Evolutionary conservation across 352 stramenopile genomes (phyloP).

Genomic region (Thalassiosira livingstoniorum): DNA sequence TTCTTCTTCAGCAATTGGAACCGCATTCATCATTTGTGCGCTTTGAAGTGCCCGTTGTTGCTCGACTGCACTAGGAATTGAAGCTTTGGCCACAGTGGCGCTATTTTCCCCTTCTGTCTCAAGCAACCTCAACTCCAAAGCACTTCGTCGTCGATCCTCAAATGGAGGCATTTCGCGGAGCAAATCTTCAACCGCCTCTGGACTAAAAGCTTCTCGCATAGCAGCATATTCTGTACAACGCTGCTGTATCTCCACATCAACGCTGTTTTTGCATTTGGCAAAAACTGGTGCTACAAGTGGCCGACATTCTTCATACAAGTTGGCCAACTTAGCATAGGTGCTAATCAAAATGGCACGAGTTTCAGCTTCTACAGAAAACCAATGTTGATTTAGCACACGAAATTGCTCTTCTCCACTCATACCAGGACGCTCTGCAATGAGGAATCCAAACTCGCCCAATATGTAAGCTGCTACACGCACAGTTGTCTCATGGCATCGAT

Average conservation of each 20-base stretch:
- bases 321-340: conserved; percentile 96
- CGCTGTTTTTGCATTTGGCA: conserved; percentile 92
- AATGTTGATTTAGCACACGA: conserved; percentile 96
- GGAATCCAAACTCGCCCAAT: conserved; percentile 97
- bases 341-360: conserved; percentile 95
- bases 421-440: conserved; percentile 89
- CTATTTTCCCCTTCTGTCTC: conserved; percentile 85
- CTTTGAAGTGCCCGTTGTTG: conserved; percentile 75
- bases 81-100: conserved; percentile 84
- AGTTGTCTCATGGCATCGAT: conserved; percentile 94
- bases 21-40: conserved; percentile 44
- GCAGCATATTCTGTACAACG: conserved; percentile 95
- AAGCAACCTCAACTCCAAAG: conserved; percentile 87
- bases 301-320: conserved; percentile 90
- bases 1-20: conserved; percentile 38
- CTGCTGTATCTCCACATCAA: conserved; percentile 98
- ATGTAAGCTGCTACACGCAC: conserved; percentile 95
- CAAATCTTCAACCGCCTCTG: conserved; percentile 92
- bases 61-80: conserved; percentile 76
- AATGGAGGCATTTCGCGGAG: conserved; percentile 98
- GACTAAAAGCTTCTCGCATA: conserved; percentile 88
- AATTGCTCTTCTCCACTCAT: conserved; percentile 95
- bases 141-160: conserved; percentile 91
- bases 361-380: conserved; percentile 86
- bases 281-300: conserved; percentile 92